These are phyloP conservation scores for Sporothrix variecibatus DNA, from an alignment of 2,329 filamentous ascomycete species.

Conservation along the genomic window DNA sequence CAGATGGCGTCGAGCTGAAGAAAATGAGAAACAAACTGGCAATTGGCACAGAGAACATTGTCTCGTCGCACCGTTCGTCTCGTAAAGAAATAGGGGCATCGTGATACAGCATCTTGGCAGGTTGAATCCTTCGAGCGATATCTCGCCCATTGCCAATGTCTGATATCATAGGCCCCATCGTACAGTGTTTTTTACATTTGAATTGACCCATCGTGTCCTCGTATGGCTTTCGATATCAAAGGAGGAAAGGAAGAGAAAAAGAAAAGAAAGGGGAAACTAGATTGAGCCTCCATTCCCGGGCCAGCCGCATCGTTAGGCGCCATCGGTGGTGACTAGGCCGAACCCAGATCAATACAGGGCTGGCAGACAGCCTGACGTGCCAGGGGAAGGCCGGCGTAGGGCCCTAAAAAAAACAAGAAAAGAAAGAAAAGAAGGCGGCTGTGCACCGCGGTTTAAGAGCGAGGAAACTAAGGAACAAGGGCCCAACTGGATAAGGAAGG, in stretches of 20 bases:
- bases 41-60: not conserved
- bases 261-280: not conserved
- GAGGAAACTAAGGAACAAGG: not conserved
- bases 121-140: not conserved
- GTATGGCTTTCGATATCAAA: not conserved
- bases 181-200: not conserved
- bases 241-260: not conserved
- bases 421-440: not conserved
- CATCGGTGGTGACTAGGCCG: not conserved
- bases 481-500: not conserved
- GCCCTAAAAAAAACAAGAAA: not conserved
- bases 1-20: not conserved
- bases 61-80: not conserved
- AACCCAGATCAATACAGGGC: not conserved
- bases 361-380: not conserved
- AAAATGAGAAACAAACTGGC: not conserved
- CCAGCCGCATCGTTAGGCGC: not conserved
- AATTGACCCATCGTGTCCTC: too few relatives aligned
- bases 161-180: not conserved
- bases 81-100: not conserved
- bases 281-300: not conserved
- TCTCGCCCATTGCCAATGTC: not conserved
- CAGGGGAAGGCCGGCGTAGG: not conserved
- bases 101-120: constrained; percentile 3
- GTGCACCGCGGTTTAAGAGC: not conserved